Base-by-base conservation (phyloP, 352 stramenopile genomes). In the Phytopythium mirpurense region DNA sequence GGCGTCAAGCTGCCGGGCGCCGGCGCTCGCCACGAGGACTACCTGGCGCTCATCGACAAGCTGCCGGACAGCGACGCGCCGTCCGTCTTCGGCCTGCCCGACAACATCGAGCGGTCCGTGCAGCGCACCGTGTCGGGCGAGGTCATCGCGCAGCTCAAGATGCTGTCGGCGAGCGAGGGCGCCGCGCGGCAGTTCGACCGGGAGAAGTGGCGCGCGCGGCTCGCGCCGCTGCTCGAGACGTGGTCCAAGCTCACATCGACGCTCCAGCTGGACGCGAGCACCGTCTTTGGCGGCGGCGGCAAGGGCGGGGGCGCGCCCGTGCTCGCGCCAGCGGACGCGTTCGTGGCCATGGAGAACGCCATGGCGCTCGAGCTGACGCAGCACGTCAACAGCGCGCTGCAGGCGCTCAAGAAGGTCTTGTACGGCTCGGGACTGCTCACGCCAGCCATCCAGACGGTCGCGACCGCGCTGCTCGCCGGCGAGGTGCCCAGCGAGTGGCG, bases 101-200 rank as follows among this genome's bases (percentile, higher is more conserved):
- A 97, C 54, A 98, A 98, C 66, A 97, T 98, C 41, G 94, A 98
- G 62, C 73, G 90, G 1, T 96, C 78, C 3, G 89, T 98, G 57
- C 93, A 98, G 62, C 86, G 94, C n/a, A 83, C 87, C 21, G 66
- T 82, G 9, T 97, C 88, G 19, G 59, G 70, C 1, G 62, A 82
- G 14, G 83, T 98, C n/a, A 88, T 97, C 24, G 65, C 73, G 14
- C 82, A 96, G 49, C 73, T 98, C 26, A 83, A 95, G 43, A 74
- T 78, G 54, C 74, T 98, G 10, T 85, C 76, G 11, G 71, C 82
- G 24, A 89, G 67, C 51, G 73, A 84, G 48, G 65, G 78, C 12
- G 67, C 63, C 3, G 70, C 62, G 0, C 74, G 74, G 1, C 85
- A 75, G n/a, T 98, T 98, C 55, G 89, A 98, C 63, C 75, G 89